Base-by-base conservation (phyloP, 192 early-diverging fungal species). In the Neocallimastix lanati region DNA sequence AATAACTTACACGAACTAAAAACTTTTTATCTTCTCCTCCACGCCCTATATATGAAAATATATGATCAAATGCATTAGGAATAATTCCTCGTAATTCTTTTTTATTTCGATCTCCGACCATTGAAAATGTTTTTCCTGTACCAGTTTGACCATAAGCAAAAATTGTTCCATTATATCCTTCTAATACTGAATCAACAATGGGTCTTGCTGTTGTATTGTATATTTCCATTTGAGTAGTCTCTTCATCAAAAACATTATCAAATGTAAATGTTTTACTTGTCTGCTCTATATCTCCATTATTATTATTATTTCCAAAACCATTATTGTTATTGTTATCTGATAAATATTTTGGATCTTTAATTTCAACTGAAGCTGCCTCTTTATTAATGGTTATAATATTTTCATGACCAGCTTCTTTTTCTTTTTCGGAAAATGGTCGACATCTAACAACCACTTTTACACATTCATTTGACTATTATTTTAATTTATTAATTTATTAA, bases 1-100 rank as follows among this genome's bases (percentile, higher is more conserved):
- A 91, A 80, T 95, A 96, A 0, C 94, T 95, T 12, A 93, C 95
- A 50, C 91, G 88, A 83, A 95, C 90, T 76, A 96, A 58, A 91
- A 85, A 87, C 88, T 94, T 85, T 86, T 90, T 84, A 88, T 85
- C 27, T 82, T 88, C 14, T 83, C 82, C 82, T n/a, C 85, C 79
- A 38, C 82, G 76, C 13, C 30, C 88, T 86, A 82, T 93, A 79
- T 91, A 84, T 7, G 83, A 33, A 82, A 91, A 91, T 29, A 91
- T 88, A 82, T 91, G 90, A 40, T 89, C 90, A 79, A 91, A 90
- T 16, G 90, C 83, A 80, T 88, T 92, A 13, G 90, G 90, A 15
- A 91, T 91, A 82, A 91, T 91, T 29, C 90, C 90, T 28, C 89
- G 85, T 21, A 91, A 82, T 77, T 91, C 87, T 18, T 87, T 87